Conservation (phyloP, 768 basidiomycete species). For the Pholiota conissans region DNA sequence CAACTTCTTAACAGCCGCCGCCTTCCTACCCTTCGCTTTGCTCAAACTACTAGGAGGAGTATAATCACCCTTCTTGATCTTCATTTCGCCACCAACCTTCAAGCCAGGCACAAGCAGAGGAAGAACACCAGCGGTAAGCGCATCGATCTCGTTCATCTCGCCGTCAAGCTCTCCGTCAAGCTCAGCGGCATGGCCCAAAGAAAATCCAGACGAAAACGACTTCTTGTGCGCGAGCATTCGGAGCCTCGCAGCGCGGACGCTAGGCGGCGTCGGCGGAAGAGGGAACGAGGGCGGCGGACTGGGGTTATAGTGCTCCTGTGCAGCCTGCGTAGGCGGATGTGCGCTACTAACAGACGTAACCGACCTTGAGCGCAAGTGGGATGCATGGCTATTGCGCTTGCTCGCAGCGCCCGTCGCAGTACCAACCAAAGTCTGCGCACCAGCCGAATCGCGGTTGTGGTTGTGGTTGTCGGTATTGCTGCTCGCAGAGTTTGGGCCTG, state of each 20-base stretch:
- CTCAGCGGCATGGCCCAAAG: slow-evolving; percentile 37
- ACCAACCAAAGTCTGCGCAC: slow-evolving; percentile 30
- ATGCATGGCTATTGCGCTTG: slow-evolving; percentile 29
- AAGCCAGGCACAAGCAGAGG: slow-evolving; percentile 69
- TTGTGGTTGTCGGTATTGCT: too few species aligned
- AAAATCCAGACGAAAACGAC: slow-evolving; percentile 64
- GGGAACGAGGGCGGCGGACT: slow-evolving; percentile 68
- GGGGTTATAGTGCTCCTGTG: slow-evolving; percentile 35
- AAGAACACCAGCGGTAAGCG: slow-evolving; percentile 66
- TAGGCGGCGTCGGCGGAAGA: slow-evolving; percentile 75
- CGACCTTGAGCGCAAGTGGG: slow-evolving; percentile 65
- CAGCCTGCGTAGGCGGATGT: slow-evolving; percentile 36
- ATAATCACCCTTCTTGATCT: slow-evolving; percentile 47
- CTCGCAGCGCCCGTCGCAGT: slow-evolving; percentile 37
- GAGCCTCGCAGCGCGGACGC: slow-evolving; percentile 55
- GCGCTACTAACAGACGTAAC: slow-evolving; percentile 43
- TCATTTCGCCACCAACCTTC: slow-evolving; percentile 55
- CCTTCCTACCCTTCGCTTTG: slow-evolving; percentile 39
- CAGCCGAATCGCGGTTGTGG: slow-evolving; percentile 29
- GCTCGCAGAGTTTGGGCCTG: slow-evolving; percentile 36
- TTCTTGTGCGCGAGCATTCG: slow-evolving; percentile 58
- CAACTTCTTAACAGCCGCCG: slow-evolving; percentile 26
- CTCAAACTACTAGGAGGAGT: slow-evolving; percentile 41
- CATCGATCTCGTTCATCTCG: slow-evolving; percentile 67
- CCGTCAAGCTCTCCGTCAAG: slow-evolving; percentile 34